These are phyloP conservation scores for Cryptomeria japonica DNA, from an alignment of 75 land plant species.

Conservation along the genomic window DNA sequence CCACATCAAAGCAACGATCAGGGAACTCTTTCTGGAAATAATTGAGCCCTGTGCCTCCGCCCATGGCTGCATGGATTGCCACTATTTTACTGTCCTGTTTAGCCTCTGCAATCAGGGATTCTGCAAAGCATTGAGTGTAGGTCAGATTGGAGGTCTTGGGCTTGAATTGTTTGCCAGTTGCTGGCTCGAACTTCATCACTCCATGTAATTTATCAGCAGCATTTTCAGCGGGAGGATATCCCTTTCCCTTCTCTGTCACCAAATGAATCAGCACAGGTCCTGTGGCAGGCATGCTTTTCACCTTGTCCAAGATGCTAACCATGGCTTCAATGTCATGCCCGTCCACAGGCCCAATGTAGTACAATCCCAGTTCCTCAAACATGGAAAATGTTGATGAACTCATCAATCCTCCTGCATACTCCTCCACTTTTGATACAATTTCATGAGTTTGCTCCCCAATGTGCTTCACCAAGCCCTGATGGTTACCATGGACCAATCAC, in stretches of 20 bases:
- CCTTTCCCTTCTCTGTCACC: constrained; percentile 83
- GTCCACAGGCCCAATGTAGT: constrained; percentile 91
- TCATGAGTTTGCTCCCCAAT: constrained; percentile 67
- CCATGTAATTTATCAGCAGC: constrained; percentile 90
- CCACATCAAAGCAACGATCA: constrained; percentile 83
- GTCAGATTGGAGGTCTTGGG: constrained; percentile 61
- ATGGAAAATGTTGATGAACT: constrained; percentile 60
- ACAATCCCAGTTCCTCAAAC: constrained; percentile 82
- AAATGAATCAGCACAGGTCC: constrained; percentile 87
- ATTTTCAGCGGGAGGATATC: constrained; percentile 74
- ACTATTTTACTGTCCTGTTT: constrained; percentile 68
- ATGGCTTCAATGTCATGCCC: constrained; percentile 77
- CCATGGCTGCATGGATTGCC: constrained; percentile 94
- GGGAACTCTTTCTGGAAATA: constrained; percentile 78
- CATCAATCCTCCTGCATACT: constrained; percentile 82
- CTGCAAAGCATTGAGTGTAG: constrained; percentile 81
- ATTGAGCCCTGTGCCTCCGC: constrained; percentile 89
- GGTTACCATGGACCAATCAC: too few species aligned
- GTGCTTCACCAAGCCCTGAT: constrained; percentile 72
- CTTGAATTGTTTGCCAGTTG: constrained; percentile 73
- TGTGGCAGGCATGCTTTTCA: constrained; percentile 65
- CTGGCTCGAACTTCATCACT: constrained; percentile 79
- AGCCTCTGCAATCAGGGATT: constrained; percentile 77
- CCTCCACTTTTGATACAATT: constrained; percentile 75
- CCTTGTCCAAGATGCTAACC: constrained; percentile 59